Evolutionary conservation across 345 rosid genomes (phyloP), one percentile per base, ranked within the genome.

Genomic region (Eucalyptus rudis): DNA sequence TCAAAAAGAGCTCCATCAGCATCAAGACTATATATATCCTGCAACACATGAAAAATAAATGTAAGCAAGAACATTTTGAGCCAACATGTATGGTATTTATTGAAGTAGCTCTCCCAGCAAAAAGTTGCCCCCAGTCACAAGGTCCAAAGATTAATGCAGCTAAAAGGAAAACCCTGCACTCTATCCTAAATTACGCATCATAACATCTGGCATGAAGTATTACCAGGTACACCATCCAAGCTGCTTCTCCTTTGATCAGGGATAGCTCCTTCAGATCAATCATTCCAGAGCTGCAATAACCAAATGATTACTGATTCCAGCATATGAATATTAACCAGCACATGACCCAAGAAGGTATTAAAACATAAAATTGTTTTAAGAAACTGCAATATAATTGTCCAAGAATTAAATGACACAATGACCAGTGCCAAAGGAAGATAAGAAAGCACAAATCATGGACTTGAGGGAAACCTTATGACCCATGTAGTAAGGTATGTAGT

Each of bases 181-280:
- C n/a, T 64, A 64, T 64, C 40, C 76, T n/a, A 64, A n/a, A 10
- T 14, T 14, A 64, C 20, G 4, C 36, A n/a, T n/a, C 76, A n/a
- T 9, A 64, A 64, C 36, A n/a, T n/a, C 40, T 15, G 5, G 76
- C 76, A 15, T n/a, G 36, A 81, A n/a, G 76, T 88, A 94, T 90
- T 86, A 96, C 99, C 96, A 97, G 91, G 93, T 96, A 97, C 19
- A 91, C 97, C 97, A 96, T 97, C 99, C 97, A 97, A 88, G 99
- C 97, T 91, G 99, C 99, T 92, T 96, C 95, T 51, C 97, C 98
- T 90, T 96, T 94, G 89, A 97, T 94, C 89, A 96, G 88, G 79
- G 94, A 92, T 76, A 93, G 88, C 64, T 93, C 95, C 90, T 91
- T 91, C 50, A 91, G 86, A 84, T 90, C 49, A 45, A 91, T 91